Evolutionary conservation across 805 yeast species (phyloP).

Genomic region (Candida krabiensis): DNA sequence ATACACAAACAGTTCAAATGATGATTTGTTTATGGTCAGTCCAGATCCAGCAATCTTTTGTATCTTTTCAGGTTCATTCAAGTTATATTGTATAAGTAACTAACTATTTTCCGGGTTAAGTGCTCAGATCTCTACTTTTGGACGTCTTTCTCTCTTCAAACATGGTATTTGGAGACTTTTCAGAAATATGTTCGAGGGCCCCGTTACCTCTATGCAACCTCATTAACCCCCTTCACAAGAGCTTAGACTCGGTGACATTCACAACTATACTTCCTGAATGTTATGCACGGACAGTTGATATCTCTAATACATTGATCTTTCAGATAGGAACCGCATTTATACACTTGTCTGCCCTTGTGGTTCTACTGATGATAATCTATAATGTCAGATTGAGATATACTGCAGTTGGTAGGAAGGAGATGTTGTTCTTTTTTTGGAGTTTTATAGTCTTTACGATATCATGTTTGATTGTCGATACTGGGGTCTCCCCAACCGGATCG

Average conservation of each 20-base stretch:
- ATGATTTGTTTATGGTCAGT: too few species aligned
- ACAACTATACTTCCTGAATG: constrained; percentile 75
- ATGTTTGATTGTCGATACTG: constrained; percentile 82
- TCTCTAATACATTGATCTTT: constrained; percentile 90
- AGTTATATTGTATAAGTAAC: too few species aligned
- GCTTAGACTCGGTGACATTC: constrained; percentile 31
- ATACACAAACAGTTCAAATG: too few species aligned
- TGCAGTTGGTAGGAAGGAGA: constrained; percentile 90
- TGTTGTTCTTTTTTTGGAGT: constrained; percentile 68
- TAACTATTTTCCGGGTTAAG: too few species aligned
- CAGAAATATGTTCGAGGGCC: constrained; percentile 59
- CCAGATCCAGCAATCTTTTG: too few species aligned
- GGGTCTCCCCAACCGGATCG: constrained; percentile 88
- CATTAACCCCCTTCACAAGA: constrained; percentile 47
- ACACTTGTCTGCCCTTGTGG: constrained; percentile 69
- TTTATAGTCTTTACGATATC: constrained; percentile 57
- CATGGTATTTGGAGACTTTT: constrained; percentile 71
- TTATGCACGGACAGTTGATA: constrained; percentile 79
- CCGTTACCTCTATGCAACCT: constrained; percentile 82
- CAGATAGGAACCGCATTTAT: constrained; percentile 86
- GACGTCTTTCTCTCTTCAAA: too few species aligned
- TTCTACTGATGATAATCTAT: constrained; percentile 69
- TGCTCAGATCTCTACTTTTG: too few species aligned
- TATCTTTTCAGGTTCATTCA: too few species aligned
- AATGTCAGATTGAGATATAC: constrained; percentile 84